phyloP scores from a whole-genome alignment of 2,329 filamentous ascomycete genomes.

The Didymella pomorum region DNA sequence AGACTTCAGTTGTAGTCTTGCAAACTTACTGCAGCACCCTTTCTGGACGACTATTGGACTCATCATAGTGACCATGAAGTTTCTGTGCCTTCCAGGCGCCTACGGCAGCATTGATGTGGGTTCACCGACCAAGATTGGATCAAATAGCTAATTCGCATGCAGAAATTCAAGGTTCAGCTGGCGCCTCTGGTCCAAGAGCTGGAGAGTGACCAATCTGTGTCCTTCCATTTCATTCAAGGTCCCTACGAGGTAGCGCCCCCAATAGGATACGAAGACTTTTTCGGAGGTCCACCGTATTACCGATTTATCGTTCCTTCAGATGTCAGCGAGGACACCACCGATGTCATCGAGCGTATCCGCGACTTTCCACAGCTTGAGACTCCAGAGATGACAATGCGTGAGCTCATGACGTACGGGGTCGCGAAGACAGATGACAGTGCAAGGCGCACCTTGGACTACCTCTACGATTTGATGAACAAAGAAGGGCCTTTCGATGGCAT shows the following conservation, averaged over 20 bases:
- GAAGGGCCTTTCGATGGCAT: slow-evolving; percentile 59
- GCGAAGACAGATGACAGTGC: slow-evolving; percentile 40
- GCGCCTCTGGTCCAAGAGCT: slow-evolving; percentile 39
- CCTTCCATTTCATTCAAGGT: slow-evolving; percentile 39
- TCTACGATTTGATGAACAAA: slow-evolving; percentile 32
- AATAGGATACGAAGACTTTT: slow-evolving; percentile 40
- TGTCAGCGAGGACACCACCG: slow-evolving; percentile 25
- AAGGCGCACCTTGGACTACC: slow-evolving; percentile 29
- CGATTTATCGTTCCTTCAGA: slow-evolving; percentile 35
- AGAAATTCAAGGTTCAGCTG: slow-evolving; percentile 42
- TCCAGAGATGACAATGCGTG: slow-evolving; percentile 65
- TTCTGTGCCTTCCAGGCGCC: slow-evolving; percentile 38
- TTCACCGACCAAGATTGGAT: not conserved
- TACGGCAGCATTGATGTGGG: slow-evolving; percentile 37
- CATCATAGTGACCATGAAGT: slow-evolving; percentile 20
- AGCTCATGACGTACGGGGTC: slow-evolving; percentile 54
- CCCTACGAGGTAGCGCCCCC: slow-evolving; percentile 36
- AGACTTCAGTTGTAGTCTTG: not conserved
- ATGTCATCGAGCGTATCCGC: slow-evolving; percentile 57
- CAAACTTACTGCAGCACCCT: not conserved
- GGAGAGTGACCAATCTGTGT: slow-evolving; percentile 30
- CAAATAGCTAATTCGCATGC: not conserved
- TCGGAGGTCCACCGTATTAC: slow-evolving; percentile 39
- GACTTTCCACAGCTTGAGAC: slow-evolving; percentile 63
- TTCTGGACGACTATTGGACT: not conserved